A percentile compares a stretch with the other conserved stretches of the same genome.
Conservation (phyloP, 345 rosid species). For the Psidium friedrichsthalianum region DNA sequence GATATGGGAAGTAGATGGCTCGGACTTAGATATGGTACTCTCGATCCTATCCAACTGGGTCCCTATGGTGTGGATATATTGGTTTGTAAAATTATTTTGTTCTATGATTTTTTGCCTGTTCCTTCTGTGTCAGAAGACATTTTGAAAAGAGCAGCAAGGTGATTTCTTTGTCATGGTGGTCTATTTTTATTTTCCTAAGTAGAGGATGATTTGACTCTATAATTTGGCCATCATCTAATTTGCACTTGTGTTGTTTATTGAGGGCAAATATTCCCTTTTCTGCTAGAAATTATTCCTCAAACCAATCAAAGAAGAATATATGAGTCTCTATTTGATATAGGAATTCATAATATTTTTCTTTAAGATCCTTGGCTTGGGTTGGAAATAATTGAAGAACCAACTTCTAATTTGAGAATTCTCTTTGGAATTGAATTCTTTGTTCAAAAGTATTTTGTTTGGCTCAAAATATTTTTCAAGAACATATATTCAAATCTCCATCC, state of each 20-base stretch:
- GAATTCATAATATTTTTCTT: not conserved
- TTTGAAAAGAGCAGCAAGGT: not conserved
- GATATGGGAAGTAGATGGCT: too few relatives aligned
- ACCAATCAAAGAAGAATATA: not conserved
- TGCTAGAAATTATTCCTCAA: not conserved
- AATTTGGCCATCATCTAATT: not conserved
- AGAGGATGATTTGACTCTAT: not conserved
- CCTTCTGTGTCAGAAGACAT: fast-evolving
- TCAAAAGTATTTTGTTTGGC: not conserved
- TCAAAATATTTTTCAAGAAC: not conserved
- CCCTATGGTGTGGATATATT: not conserved
- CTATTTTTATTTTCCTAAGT: not conserved
- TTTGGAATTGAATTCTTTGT: not conserved
- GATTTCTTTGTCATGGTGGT: not conserved
- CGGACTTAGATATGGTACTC: too few relatives aligned
- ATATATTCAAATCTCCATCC: not conserved
- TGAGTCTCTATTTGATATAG: not conserved
- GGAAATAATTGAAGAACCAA: not conserved
- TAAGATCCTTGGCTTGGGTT: not conserved
- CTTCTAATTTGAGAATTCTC: not conserved
- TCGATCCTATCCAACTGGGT: not conserved
- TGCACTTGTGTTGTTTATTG: not conserved
- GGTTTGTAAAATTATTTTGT: not conserved
- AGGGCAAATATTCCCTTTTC: not conserved
- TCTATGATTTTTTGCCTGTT: not conserved